phyloP scores from a whole-genome alignment of 2,329 filamentous ascomycete species.

The Talaromyces atroroseus region DNA sequence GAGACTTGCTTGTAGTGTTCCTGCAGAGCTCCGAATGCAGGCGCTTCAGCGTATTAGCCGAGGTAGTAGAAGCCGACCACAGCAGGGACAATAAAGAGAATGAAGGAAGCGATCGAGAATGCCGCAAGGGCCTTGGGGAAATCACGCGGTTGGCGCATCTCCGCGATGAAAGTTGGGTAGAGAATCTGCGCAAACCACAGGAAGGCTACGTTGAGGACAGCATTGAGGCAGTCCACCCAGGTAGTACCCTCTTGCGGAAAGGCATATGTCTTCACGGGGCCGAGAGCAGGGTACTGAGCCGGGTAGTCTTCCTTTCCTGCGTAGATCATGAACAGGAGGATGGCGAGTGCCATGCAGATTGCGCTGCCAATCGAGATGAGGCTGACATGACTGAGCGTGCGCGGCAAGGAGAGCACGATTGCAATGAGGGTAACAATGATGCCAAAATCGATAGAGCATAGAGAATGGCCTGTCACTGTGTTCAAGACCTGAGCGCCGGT shows the following conservation, averaged over 20 bases:
- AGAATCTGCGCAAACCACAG: slow-evolving; percentile 49
- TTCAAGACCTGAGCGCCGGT: slow-evolving; percentile 47
- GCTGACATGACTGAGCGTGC: slow-evolving; percentile 44
- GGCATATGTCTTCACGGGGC: slow-evolving; percentile 44
- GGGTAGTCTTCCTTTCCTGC: slow-evolving; percentile 44
- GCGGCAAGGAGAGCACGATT: slow-evolving; percentile 41
- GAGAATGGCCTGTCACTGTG: slow-evolving; percentile 44
- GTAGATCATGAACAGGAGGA: slow-evolving; percentile 47
- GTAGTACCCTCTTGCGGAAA: slow-evolving; percentile 44
- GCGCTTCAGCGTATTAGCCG: slow-evolving; percentile 46
- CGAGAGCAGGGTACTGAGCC: slow-evolving; percentile 41
- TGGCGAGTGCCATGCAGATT: slow-evolving; percentile 44
- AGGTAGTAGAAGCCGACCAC: slow-evolving; percentile 46
- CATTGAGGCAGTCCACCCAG: slow-evolving; percentile 46
- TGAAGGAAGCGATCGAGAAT: slow-evolving; percentile 38
- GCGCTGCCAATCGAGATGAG: slow-evolving; percentile 45
- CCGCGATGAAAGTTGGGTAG: slow-evolving; percentile 48
- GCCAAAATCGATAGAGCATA: slow-evolving; percentile 46
- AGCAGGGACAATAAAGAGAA: slow-evolving; percentile 47
- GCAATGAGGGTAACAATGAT: slow-evolving; percentile 44
- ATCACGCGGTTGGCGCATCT: slow-evolving; percentile 47
- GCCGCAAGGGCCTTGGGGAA: slow-evolving; percentile 48
- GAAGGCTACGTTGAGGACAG: slow-evolving; percentile 47
- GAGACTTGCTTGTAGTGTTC: slow-evolving; percentile 45
- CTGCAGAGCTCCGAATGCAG: slow-evolving; percentile 45